Base-by-base conservation (phyloP, 2,329 filamentous ascomycete species). In the Podosphaera aphanis region DNA sequence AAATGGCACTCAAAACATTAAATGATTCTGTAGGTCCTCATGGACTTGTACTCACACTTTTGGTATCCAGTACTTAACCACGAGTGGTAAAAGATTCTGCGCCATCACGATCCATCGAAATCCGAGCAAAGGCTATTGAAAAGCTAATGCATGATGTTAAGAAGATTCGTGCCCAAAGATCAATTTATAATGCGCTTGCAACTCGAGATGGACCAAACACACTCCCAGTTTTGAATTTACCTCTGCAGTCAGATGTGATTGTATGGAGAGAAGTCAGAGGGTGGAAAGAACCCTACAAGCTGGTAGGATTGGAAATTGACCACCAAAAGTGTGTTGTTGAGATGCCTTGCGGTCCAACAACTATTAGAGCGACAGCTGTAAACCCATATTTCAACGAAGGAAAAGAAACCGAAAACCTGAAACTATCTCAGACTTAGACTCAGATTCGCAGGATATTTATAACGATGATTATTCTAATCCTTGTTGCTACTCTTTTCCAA, bases 141-240 rank as follows among this genome's bases (percentile, higher is more conserved):
- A 50, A 49, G 15, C 45, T 43, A 7, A 48, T 46, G 35, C 40
- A 43, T 2, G 45, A 49, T 38, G 20, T 49, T 21, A 4, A 40
- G 5, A 48, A 46, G 5, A 20, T 46, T 7, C 35, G 27, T 16
- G 44, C 44, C 3, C 13, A 38, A 27, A n/a, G 40, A 8, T 25
- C 23, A 5, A 25, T 25, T 5, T 5, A 25, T 5, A 25, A 25
- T 25, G 39, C 45, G 1, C n/a, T 48, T 0, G 33, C 33, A 36
- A 47, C 13, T 2, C 5, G 23, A 27, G 25, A 42, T 19, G 39
- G 20, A 3, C 39, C 39, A 10, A 42, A 42, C 16, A 42, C 21
- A 42, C 19, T 42, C 15, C 39, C 39, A 19, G 13, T 42, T 4
- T 42, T 42, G 23, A 42, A 42, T 42, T 20, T 42, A 19, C 15